These are phyloP conservation scores for Schoenoplectus tabernaemontani DNA, from an alignment of 202 grass and related monocot genomes.

Conservation along the genomic window DNA sequence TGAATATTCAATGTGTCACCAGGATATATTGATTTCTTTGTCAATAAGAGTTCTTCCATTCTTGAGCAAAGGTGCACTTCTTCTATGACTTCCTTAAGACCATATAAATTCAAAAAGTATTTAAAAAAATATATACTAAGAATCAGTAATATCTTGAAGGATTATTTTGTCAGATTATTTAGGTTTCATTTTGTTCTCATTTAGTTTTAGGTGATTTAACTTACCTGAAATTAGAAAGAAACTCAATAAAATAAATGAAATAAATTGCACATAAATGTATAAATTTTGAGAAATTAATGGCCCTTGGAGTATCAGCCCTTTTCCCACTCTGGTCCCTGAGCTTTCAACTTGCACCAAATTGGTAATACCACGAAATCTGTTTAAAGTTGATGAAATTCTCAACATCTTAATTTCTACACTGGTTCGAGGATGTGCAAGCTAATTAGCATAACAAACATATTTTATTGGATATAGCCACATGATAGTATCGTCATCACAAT, in stretches of 20 bases:
- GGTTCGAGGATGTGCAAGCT: background rate
- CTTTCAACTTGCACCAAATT: background rate
- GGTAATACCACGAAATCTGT: background rate
- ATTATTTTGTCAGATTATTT: background rate
- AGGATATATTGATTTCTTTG: slow-evolving; percentile 68
- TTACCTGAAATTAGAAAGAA: background rate
- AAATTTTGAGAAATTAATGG: background rate
- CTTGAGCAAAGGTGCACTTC: slow-evolving; percentile 72
- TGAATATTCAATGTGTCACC: slow-evolving; percentile 66
- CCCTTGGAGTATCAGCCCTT: background rate
- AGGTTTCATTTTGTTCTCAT: background rate
- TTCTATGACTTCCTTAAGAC: slow-evolving; percentile 66
- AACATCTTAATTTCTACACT: background rate
- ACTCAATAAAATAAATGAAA: background rate
- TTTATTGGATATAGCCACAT: background rate
- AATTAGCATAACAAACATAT: background rate
- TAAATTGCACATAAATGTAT: background rate
- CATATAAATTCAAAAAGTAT: slow-evolving; percentile 34
- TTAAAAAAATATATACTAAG: background rate
- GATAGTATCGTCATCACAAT: background rate
- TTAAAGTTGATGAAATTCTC: background rate
- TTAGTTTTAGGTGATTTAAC: background rate
- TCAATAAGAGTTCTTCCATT: slow-evolving; percentile 75
- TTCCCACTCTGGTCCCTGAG: background rate
- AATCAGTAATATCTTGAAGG: background rate